Percentiles rank a stretch among this genome's conserved stretches.
phyloP scores from a whole-genome alignment of 192 early-diverging fungal genomes.

The Coemansia sp. region DNA sequence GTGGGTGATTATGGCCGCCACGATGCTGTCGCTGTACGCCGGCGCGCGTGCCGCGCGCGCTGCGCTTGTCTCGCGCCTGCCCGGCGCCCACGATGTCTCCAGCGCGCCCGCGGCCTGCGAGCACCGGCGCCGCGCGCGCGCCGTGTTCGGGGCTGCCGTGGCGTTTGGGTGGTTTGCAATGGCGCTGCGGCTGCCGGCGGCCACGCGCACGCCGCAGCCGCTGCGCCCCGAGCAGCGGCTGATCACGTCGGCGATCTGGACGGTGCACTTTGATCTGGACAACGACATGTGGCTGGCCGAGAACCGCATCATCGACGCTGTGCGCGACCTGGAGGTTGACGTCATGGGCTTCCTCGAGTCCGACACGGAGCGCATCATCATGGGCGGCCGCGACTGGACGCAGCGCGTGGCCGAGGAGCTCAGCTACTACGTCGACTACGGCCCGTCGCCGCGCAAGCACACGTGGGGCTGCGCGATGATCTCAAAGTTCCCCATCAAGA shows the following conservation, averaged over 20 bases:
- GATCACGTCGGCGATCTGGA: constrained; percentile 80
- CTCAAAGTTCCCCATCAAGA: constrained; percentile 80
- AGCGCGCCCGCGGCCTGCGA: background rate
- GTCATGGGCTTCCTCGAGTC: constrained; percentile 80
- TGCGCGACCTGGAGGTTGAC: constrained; percentile 76
- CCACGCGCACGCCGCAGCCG: constrained; percentile 55
- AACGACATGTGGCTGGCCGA: constrained; percentile 85
- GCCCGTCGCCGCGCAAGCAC: constrained; percentile 81
- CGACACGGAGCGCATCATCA: constrained; percentile 76
- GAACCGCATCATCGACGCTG: constrained; percentile 65
- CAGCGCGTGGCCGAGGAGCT: constrained; percentile 77
- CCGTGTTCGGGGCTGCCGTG: constrained; percentile 8
- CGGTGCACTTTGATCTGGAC: constrained; percentile 82
- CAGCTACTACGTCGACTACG: constrained; percentile 76
- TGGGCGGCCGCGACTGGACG: constrained; percentile 80
- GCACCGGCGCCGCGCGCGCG: constrained; percentile 17
- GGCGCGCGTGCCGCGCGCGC: constrained; percentile 55
- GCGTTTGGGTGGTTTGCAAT: constrained; percentile 38
- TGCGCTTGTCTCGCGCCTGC: constrained; percentile 12
- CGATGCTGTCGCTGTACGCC: constrained; percentile 57
- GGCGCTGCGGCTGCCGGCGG: constrained; percentile 53
- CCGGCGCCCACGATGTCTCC: background rate
- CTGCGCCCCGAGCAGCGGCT: constrained; percentile 62
- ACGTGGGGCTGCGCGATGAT: constrained; percentile 85
- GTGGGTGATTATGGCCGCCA: constrained; percentile 61